A percentile compares a stretch with the other conserved stretches of the same genome.
These are phyloP conservation scores for Purpureocillium takamizusanense DNA, from an alignment of 2,329 filamentous ascomycete species.

Conservation along the genomic window DNA sequence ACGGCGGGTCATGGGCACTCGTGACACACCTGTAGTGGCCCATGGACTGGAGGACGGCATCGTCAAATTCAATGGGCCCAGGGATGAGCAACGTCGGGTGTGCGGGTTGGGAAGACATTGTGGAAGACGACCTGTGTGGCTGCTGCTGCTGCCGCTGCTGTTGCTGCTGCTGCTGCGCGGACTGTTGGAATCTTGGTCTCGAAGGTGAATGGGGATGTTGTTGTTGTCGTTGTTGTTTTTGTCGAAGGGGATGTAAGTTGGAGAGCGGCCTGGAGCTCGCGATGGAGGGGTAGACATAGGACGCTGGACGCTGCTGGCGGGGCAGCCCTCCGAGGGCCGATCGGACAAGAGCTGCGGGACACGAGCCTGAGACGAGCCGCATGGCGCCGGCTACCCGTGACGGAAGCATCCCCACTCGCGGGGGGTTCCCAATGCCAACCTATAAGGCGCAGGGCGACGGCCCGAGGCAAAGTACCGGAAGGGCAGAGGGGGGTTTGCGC, in stretches of 20 bases:
- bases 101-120: conserved; percentile 53
- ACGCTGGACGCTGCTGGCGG: conserved; percentile 14
- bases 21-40: conserved; percentile 71
- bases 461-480: too few species aligned
- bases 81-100: conserved; percentile 82
- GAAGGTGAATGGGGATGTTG: too few species aligned
- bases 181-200: too few species aligned
- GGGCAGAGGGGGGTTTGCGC: too few species aligned
- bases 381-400: not conserved
- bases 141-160: conserved; percentile 1
- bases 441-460: too few species aligned
- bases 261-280: not conserved
- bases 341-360: conserved; percentile 12
- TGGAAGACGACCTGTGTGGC: conserved; percentile 18
- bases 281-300: conserved; percentile 15
- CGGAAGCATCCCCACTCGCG: too few species aligned
- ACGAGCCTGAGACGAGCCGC: conserved; percentile 2
- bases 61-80: conserved; percentile 95
- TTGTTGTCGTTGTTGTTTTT: too few species aligned
- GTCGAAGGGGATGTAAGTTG: conserved; percentile 1
- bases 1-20: not conserved
- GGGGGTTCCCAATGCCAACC: too few species aligned
- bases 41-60: conserved; percentile 93
- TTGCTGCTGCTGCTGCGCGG: not conserved
- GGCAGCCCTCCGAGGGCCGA: conserved; percentile 17